These are phyloP conservation scores for Eucalyptus curtisii DNA, from an alignment of 345 rosid genomes.

Conservation along the genomic window DNA sequence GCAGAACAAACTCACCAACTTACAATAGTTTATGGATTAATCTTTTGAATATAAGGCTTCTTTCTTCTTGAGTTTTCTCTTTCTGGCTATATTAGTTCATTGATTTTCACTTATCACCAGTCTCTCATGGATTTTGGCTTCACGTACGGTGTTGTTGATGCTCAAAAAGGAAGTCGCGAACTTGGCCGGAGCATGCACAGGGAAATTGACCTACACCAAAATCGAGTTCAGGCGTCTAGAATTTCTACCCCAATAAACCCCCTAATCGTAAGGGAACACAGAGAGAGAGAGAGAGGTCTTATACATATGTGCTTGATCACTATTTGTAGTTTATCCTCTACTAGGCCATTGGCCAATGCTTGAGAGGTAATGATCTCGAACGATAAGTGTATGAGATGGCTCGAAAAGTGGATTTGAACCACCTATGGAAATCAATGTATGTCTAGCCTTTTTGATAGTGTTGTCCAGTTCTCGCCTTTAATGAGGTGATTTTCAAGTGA, in stretches of 20 bases:
- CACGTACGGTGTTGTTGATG: background rate
- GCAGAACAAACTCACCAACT: background rate
- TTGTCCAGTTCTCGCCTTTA: no score
- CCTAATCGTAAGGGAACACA: no score
- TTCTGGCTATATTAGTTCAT: background rate
- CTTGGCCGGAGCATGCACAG: background rate
- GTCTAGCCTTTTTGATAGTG: background rate
- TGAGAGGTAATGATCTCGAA: background rate
- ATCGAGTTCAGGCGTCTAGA: background rate
- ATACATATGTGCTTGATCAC: no score
- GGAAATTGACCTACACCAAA: background rate
- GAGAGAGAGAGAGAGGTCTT: no score
- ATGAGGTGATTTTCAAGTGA: background rate
- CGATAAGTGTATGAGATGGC: no score
- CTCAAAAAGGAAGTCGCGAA: no score
- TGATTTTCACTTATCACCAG: background rate
- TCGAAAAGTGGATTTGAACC: background rate
- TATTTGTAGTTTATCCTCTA: no score
- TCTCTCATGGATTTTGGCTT: background rate
- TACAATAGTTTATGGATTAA: background rate
- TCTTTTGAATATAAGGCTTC: background rate
- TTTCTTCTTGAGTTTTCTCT: background rate
- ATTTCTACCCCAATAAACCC: no score
- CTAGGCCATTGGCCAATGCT: background rate
- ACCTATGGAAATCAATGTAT: no score